A percentile compares a stretch with the other conserved stretches of the same genome.
phyloP scores from a whole-genome alignment of 2,329 filamentous ascomycete genomes.

The Fusarium verrucosum region DNA sequence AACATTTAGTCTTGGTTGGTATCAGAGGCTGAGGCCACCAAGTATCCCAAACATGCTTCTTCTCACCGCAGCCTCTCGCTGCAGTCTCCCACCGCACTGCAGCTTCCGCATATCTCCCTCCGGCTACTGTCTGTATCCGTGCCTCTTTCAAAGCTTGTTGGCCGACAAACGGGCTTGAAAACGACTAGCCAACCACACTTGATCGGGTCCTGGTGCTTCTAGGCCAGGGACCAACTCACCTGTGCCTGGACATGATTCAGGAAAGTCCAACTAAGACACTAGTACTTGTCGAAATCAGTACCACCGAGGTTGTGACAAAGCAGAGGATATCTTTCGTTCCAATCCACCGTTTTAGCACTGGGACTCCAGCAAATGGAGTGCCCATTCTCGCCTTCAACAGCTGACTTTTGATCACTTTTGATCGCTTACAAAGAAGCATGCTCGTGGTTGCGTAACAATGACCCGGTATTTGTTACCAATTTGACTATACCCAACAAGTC shows the following conservation, averaged over 20 bases:
- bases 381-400: not conserved
- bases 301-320: not conserved
- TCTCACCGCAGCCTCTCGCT: not conserved
- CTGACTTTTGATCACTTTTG: not conserved
- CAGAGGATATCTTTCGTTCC: not conserved
- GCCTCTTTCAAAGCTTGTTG: not conserved
- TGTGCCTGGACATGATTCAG: slow-evolving; percentile 9
- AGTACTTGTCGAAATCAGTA: not conserved
- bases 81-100: not conserved
- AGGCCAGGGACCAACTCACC: slow-evolving; percentile 1
- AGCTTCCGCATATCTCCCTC: slow-evolving; percentile 20
- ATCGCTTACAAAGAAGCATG: not conserved
- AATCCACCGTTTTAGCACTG: not conserved
- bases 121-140: not conserved
- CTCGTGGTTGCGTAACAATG: not conserved
- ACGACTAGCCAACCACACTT: not conserved
- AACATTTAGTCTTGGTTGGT: not conserved
- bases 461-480: not conserved
- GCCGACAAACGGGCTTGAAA: not conserved
- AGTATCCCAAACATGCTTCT: not conserved
- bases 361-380: not conserved
- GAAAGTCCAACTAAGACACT: not conserved
- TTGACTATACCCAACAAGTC: not conserved
- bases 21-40: not conserved
- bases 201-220: not conserved